phyloP scores from a whole-genome alignment of 345 rosid species.

The Cardiospermum halicacabum region DNA sequence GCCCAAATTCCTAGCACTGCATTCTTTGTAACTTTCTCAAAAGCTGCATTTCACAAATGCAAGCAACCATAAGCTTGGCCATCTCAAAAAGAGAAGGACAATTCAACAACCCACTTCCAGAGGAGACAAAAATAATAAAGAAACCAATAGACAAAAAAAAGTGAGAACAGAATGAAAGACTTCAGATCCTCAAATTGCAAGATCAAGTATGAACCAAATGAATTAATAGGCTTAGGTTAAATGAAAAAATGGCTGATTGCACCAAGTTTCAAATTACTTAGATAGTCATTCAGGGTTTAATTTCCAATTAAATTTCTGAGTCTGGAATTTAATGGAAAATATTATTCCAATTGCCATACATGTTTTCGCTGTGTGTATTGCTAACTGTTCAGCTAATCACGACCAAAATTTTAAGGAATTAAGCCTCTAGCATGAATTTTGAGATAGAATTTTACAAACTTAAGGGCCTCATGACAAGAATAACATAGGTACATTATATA shows the following conservation, averaged over 20 bases:
- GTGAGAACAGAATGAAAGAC: not conserved
- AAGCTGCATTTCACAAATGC: slow-evolving; percentile 46
- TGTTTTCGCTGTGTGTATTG: not conserved
- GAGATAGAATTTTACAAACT: not conserved
- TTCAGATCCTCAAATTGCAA: not conserved
- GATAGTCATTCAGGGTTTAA: not conserved
- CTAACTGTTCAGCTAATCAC: not conserved
- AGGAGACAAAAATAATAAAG: not conserved
- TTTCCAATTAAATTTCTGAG: slow-evolving; percentile 1
- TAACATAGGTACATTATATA: not conserved
- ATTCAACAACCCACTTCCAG: slow-evolving; percentile 1
- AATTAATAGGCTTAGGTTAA: not conserved
- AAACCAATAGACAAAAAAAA: slow-evolving; percentile 2
- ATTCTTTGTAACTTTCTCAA: slow-evolving; percentile 94
- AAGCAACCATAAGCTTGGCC: not conserved
- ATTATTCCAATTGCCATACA: not conserved
- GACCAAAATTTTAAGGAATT: not conserved
- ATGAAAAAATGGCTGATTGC: not conserved
- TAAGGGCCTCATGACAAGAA: not conserved
- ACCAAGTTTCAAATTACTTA: not conserved
- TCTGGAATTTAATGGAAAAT: not conserved
- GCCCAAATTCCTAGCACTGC: slow-evolving; percentile 94
- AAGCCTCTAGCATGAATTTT: not conserved
- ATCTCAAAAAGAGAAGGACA: slow-evolving; percentile 4
- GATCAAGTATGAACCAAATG: not conserved